Evolutionary conservation across 768 basidiomycete genomes (phyloP).

Genomic region (Cytidiella melzeri): DNA sequence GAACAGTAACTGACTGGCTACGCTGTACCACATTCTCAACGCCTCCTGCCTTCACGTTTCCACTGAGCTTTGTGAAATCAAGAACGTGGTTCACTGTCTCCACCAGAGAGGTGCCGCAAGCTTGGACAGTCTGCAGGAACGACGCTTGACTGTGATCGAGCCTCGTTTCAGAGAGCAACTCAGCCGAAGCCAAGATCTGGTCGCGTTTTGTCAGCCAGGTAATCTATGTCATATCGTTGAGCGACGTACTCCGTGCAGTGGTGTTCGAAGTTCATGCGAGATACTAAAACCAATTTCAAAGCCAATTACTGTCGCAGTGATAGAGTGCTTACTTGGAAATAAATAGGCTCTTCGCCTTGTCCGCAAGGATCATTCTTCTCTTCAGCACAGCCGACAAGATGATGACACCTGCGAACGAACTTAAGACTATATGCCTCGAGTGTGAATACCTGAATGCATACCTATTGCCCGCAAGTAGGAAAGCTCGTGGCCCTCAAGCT

Average conservation of each 20-base stretch:
- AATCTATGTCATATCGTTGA: background rate
- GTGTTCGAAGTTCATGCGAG: constrained; percentile 87
- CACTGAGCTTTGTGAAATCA: constrained; percentile 93
- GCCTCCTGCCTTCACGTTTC: constrained; percentile 73
- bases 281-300: constrained; percentile 42
- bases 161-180: constrained; percentile 80
- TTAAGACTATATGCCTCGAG: background rate
- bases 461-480: constrained; percentile 91
- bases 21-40: constrained; percentile 70
- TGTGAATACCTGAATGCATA: constrained; percentile 24
- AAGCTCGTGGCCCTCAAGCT: constrained; percentile 86
- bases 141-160: constrained; percentile 77
- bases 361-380: constrained; percentile 87
- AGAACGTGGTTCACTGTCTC: constrained; percentile 97
- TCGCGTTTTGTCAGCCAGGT: background rate
- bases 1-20: constrained; percentile 37
- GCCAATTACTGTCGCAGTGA: background rate
- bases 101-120: constrained; percentile 91
- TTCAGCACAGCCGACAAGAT: constrained; percentile 91
- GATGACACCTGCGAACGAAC: constrained; percentile 57
- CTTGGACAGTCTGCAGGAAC: constrained; percentile 89
- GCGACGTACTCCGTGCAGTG: constrained; percentile 73
- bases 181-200: constrained; percentile 86
- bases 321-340: constrained; percentile 71
- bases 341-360: constrained; percentile 89